Evolutionary conservation across 2,329 filamentous ascomycete genomes (phyloP).

Genomic region (Leptographium lundbergii): DNA sequence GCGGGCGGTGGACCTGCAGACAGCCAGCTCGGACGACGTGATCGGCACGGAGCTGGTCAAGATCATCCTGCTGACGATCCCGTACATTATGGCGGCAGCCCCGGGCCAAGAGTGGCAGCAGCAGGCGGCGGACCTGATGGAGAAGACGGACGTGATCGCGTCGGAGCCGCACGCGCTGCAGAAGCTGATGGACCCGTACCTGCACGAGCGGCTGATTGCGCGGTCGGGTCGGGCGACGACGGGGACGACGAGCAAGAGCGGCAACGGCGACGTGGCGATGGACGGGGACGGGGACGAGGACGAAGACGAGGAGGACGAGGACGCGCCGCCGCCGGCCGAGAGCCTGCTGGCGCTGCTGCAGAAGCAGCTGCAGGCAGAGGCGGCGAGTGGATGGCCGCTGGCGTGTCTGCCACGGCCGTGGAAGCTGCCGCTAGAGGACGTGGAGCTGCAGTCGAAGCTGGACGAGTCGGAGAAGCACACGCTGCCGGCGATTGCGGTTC

Average conservation of each 20-base stretch:
- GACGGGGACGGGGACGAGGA: conserved; percentile 1
- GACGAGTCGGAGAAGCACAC: conserved; percentile 54
- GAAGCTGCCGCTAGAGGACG: conserved; percentile 48
- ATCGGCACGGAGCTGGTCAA: conserved; percentile 83
- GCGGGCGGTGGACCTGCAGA: conserved; percentile 85
- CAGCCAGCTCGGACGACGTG: conserved; percentile 83
- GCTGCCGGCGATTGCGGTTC: conserved; percentile 65
- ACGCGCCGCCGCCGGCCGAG: conserved; percentile 44
- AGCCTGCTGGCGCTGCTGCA: conserved; percentile 75
- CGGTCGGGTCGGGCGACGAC: neutral
- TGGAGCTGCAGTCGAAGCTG: conserved; percentile 46
- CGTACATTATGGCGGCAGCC: conserved; percentile 70
- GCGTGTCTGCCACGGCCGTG: conserved; percentile 55
- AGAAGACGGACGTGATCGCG: conserved; percentile 91
- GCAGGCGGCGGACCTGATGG: conserved; percentile 66
- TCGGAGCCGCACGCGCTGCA: conserved; percentile 79
- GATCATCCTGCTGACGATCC: conserved; percentile 88
- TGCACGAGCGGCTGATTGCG: conserved; percentile 18
- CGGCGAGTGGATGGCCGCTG: conserved; percentile 62
- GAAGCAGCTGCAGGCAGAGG: conserved; percentile 70
- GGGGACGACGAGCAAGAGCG: neutral
- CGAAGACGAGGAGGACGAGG: neutral
- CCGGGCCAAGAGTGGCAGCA: conserved; percentile 51
- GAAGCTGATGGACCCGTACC: conserved; percentile 75
- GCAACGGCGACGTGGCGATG: conserved; percentile 1